phyloP scores from a whole-genome alignment of 148 eudicot genomes.

The Cornus suecica region DNA sequence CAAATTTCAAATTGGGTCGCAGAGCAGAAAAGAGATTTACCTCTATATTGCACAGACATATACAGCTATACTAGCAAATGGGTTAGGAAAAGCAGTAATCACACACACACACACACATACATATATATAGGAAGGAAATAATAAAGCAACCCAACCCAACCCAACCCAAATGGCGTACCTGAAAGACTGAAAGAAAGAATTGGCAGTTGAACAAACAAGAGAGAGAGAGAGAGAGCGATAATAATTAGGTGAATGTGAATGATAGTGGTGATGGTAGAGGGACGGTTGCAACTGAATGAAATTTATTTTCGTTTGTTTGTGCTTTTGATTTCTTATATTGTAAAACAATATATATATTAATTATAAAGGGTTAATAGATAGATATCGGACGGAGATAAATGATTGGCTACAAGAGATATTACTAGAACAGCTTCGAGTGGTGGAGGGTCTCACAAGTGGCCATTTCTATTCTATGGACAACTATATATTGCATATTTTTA shows the following conservation, averaged over 20 bases:
- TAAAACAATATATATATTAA: too few species aligned
- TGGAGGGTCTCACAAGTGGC: conserved; percentile 19
- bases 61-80: too few species aligned
- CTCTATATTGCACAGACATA: too few species aligned
- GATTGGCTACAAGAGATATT: conserved; percentile 40
- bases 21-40: neutral
- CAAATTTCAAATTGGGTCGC: neutral
- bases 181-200: neutral
- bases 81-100: too few species aligned
- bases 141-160: too few species aligned
- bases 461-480: neutral
- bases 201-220: neutral
- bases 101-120: too few species aligned
- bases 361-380: neutral
- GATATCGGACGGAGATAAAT: conserved; percentile 4
- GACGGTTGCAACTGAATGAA: neutral
- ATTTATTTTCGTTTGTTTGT: neutral
- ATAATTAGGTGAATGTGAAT: conserved; percentile 9
- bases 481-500: neutral
- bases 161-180: conserved; percentile 9
- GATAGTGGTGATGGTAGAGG: neutral
- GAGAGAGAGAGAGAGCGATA: conserved; percentile 12
- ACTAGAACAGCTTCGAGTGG: conserved; percentile 25
- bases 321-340: too few species aligned
- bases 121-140: neutral